phyloP scores from a whole-genome alignment of 805 yeast species.

The Maudiozyma barnettii region DNA sequence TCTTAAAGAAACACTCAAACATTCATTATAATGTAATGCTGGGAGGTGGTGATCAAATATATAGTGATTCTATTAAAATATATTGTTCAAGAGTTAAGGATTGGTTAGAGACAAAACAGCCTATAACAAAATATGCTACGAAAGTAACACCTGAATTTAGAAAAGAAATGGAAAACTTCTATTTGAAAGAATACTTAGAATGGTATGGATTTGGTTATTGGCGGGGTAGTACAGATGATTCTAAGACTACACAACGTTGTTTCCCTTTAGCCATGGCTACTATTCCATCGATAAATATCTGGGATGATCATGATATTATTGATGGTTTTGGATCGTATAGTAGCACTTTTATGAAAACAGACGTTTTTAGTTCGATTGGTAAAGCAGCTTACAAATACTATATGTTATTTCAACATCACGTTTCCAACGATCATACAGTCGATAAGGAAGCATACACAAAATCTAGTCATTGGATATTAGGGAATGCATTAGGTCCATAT shows the following conservation, averaged over 20 bases:
- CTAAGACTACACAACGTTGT: conserved; percentile 55
- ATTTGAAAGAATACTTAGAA: conserved; percentile 59
- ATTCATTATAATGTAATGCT: conserved; percentile 83
- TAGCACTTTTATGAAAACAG: conserved; percentile 62
- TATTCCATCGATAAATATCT: conserved; percentile 80
- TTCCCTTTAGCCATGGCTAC: conserved; percentile 70
- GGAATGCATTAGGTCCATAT: conserved; percentile 45
- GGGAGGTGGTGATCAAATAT: conserved; percentile 96
- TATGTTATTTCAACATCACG: conserved; percentile 86
- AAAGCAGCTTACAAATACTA: conserved; percentile 74
- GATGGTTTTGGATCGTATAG: conserved; percentile 92
- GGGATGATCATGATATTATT: conserved; percentile 92
- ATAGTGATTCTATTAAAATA: conserved; percentile 70
- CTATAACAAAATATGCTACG: conserved; percentile 37
- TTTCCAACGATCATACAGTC: conserved; percentile 37
- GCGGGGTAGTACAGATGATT: conserved; percentile 48
- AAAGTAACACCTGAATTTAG: conserved; percentile 39
- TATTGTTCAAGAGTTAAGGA: conserved; percentile 42
- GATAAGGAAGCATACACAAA: conserved; percentile 25
- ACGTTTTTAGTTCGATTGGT: conserved; percentile 65
- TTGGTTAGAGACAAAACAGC: conserved; percentile 50
- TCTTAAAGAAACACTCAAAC: conserved; percentile 53
- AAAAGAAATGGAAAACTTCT: conserved; percentile 52
- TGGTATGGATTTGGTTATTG: conserved; percentile 93
- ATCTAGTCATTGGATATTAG: conserved; percentile 55